A percentile compares a stretch with the other conserved stretches of the same genome.
Conservation (phyloP, 2,329 filamentous ascomycete species). For the Scedosporium boydii region DNA sequence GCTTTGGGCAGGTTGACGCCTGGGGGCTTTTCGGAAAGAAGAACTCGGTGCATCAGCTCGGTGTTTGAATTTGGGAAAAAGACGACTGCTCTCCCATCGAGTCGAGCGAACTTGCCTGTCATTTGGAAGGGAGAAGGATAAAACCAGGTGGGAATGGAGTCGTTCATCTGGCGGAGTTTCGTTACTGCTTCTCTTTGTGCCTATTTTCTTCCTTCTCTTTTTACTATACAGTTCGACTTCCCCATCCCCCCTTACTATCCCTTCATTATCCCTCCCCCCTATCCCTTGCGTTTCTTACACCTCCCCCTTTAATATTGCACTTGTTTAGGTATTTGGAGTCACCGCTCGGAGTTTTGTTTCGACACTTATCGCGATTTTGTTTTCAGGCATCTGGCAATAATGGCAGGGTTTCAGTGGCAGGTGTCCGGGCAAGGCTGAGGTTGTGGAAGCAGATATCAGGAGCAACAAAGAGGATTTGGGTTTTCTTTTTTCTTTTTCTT, state of each 20-base stretch:
- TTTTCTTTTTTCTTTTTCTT: neutral
- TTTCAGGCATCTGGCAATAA: constrained; percentile 2
- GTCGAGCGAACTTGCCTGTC: neutral
- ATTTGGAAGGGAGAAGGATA: neutral
- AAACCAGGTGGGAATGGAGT: neutral
- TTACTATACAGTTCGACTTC: neutral
- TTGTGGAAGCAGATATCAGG: neutral
- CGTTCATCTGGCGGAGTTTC: constrained; percentile 1
- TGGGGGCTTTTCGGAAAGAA: neutral
- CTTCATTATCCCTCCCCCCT: neutral
- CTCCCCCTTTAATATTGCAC: neutral
- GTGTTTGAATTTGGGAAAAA: neutral
- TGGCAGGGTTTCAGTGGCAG: neutral
- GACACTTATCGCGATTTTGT: neutral
- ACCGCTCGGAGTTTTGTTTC: constrained; percentile 3
- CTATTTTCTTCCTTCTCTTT: neutral
- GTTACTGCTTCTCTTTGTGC: neutral
- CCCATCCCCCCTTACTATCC: neutral
- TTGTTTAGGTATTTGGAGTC: neutral
- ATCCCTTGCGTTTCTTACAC: neutral
- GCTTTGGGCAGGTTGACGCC: neutral
- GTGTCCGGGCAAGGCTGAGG: neutral
- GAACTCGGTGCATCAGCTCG: neutral
- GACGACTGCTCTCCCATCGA: neutral
- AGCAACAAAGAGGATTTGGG: neutral